phyloP scores from a whole-genome alignment of 306 rosid species.

The Styphnolobium japonicum region DNA sequence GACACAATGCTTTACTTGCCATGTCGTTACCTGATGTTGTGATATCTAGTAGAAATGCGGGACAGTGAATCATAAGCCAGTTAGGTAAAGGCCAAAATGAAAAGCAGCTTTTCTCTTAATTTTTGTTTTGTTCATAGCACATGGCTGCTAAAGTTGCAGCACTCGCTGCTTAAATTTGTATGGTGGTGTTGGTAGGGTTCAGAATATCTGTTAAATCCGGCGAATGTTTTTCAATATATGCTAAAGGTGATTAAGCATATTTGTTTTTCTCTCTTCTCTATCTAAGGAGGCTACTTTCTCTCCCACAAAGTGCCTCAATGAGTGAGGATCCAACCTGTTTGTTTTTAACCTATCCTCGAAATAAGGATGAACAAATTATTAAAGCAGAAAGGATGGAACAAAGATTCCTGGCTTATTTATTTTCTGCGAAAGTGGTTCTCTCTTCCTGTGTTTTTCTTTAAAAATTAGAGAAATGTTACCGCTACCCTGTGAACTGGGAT shows the following conservation, averaged over 20 bases:
- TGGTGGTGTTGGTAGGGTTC: constrained; percentile 37
- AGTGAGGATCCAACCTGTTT: neutral
- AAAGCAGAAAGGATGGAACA: too few relatives aligned
- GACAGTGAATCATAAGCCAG: neutral
- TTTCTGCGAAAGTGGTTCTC: too few relatives aligned
- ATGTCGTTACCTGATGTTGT: neutral
- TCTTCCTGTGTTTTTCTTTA: too few relatives aligned
- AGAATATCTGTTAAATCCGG: constrained; percentile 23
- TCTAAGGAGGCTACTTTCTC: neutral
- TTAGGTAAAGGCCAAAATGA: constrained; percentile 7
- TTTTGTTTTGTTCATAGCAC: constrained; percentile 28
- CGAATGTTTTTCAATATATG: constrained; percentile 14
- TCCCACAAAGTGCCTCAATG: neutral
- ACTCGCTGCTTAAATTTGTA: constrained; percentile 21
- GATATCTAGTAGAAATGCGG: neutral
- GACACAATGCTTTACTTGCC: constrained; percentile 5
- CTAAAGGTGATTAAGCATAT: neutral
- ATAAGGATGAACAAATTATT: too few relatives aligned
- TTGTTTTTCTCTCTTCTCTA: neutral
- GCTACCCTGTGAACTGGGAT: too few relatives aligned
- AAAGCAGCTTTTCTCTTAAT: constrained; percentile 2
- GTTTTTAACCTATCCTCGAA: too few relatives aligned
- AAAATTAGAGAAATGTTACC: too few relatives aligned
- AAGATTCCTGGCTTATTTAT: too few relatives aligned
- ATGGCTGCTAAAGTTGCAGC: constrained; percentile 40